These are phyloP conservation scores for Wickerhamiella dianesei DNA, from an alignment of 805 yeast genomes.

Conservation along the genomic window DNA sequence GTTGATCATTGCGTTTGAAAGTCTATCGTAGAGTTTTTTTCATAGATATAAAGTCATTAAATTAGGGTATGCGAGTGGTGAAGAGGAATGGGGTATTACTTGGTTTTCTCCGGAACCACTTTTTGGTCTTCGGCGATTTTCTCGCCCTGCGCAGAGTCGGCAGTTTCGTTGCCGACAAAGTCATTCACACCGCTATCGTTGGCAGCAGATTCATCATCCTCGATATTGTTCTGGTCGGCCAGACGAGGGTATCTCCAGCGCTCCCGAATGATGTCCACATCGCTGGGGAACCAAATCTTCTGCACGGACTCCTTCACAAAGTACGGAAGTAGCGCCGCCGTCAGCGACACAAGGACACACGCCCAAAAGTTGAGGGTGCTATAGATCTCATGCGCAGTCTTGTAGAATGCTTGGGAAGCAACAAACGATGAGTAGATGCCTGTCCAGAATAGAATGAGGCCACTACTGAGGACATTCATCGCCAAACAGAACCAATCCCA, in stretches of 20 bases:
- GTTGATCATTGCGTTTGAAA: no score
- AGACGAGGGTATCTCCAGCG: conserved; percentile 23
- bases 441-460: conserved; percentile 59
- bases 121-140: no score
- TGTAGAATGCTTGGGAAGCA: conserved; percentile 45
- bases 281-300: conserved; percentile 45
- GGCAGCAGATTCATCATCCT: background rate
- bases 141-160: no score
- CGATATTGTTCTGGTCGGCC: background rate
- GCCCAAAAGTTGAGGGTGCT: conserved; percentile 59
- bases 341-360: conserved; percentile 39
- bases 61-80: background rate
- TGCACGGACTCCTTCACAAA: conserved; percentile 37
- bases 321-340: conserved; percentile 48
- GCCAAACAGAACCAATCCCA: conserved; percentile 64
- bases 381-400: conserved; percentile 48
- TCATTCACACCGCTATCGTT: background rate
- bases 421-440: conserved; percentile 57
- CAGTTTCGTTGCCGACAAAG: background rate
- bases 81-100: no score
- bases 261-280: conserved; percentile 60
- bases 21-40: no score
- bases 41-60: background rate
- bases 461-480: conserved; percentile 39
- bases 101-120: no score